phyloP scores from a whole-genome alignment of 192 early-diverging fungal genomes.

The Dissophora globulifera region DNA sequence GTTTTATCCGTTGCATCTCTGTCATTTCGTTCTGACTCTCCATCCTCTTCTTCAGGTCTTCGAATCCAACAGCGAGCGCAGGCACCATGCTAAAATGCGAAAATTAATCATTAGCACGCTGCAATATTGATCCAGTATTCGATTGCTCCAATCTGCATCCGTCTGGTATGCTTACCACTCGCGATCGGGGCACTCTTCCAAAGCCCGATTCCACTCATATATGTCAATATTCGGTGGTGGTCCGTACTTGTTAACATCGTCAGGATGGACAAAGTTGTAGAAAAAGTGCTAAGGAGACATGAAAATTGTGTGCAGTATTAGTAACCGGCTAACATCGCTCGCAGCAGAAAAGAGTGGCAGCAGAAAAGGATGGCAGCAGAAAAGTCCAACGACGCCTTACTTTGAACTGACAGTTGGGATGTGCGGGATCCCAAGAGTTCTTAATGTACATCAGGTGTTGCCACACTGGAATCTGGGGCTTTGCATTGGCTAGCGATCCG shows the following conservation, averaged over 20 bases:
- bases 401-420: slow-evolving; percentile 83
- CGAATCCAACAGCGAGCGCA: slow-evolving; percentile 90
- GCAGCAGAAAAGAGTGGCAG: too few relatives aligned
- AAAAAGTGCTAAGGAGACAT: slow-evolving; percentile 80
- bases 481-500: slow-evolving; percentile 12
- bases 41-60: slow-evolving; percentile 88
- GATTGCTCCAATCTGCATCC: too few relatives aligned
- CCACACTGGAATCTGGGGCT: slow-evolving; percentile 58
- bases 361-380: too few relatives aligned
- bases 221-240: slow-evolving; percentile 76
- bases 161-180: slow-evolving; percentile 65
- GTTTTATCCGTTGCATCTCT: slow-evolving; percentile 75
- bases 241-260: slow-evolving; percentile 82
- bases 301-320: neutral
- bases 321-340: too few relatives aligned
- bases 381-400: slow-evolving; percentile 47
- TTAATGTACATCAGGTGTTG: slow-evolving; percentile 74
- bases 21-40: slow-evolving; percentile 76
- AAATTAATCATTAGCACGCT: neutral
- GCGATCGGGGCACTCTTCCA: slow-evolving; percentile 88
- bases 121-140: too few relatives aligned
- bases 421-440: slow-evolving; percentile 81
- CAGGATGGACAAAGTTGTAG: slow-evolving; percentile 92
- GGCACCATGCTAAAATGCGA: slow-evolving; percentile 74
- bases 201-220: slow-evolving; percentile 84